Evolutionary conservation across 163 green algal genomes (phyloP).

Genomic region (Scenedesmus sp.): DNA sequence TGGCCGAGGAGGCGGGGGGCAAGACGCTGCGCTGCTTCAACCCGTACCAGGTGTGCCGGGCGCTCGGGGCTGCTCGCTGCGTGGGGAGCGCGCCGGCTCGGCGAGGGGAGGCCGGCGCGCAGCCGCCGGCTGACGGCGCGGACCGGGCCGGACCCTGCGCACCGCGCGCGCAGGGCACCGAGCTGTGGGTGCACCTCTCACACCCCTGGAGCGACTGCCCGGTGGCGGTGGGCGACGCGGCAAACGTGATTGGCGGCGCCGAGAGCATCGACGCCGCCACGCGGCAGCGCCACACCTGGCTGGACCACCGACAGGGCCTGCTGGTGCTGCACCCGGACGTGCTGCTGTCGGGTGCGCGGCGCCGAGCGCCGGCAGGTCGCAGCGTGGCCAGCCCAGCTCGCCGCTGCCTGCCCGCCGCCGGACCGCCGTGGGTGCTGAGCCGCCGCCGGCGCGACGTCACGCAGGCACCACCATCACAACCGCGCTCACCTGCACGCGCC

Average conservation of each 20-base stretch:
- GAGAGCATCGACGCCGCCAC: slow-evolving; percentile 13
- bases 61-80: neutral
- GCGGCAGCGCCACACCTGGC: slow-evolving; percentile 40
- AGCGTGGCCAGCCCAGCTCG: neutral
- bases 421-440: neutral
- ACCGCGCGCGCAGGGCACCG: slow-evolving; percentile 43
- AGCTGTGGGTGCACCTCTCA: slow-evolving; percentile 56
- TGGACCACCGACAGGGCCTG: slow-evolving; percentile 55
- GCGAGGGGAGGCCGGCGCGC: no score
- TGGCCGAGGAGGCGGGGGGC: slow-evolving; percentile 20
- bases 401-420: neutral
- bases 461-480: slow-evolving; percentile 73
- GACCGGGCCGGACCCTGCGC: no score
- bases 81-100: neutral
- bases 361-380: neutral
- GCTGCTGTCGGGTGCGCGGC: slow-evolving; percentile 76
- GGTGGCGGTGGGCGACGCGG: slow-evolving; percentile 54
- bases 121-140: no score
- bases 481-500: slow-evolving; percentile 70
- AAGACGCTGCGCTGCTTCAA: slow-evolving; percentile 61
- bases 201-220: slow-evolving; percentile 64
- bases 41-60: slow-evolving; percentile 54
- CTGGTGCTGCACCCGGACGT: slow-evolving; percentile 84
- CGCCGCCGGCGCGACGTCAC: neutral
- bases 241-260: slow-evolving; percentile 66